These are phyloP conservation scores for Tylopilus sp. DNA, from an alignment of 1,284 basidiomycete genomes.

Conservation along the genomic window DNA sequence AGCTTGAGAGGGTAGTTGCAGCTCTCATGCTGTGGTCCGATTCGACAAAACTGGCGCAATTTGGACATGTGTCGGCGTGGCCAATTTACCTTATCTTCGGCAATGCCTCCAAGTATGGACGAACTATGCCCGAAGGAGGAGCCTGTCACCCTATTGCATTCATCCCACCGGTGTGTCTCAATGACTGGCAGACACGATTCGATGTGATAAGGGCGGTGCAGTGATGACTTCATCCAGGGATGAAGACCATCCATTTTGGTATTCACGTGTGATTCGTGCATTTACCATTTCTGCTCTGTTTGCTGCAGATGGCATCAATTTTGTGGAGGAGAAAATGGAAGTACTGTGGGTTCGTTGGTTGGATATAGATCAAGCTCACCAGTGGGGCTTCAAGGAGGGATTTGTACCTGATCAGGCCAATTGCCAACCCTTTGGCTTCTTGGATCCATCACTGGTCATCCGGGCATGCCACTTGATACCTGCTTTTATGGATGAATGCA, in stretches of 20 bases:
- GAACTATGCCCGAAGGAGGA: no score
- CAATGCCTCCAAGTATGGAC: no score
- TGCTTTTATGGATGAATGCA: neutral
- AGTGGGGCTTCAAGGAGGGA: slow-evolving; percentile 5
- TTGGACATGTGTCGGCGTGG: neutral
- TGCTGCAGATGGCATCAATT: neutral
- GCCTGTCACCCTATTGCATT: no score
- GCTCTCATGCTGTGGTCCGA: neutral
- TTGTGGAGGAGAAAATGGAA: no score
- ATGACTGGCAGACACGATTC: slow-evolving; percentile 20
- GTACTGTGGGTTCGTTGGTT: slow-evolving; percentile 35
- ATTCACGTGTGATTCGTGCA: slow-evolving; percentile 9
- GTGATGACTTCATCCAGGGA: slow-evolving; percentile 18
- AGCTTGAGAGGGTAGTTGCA: no score
- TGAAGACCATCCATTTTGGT: slow-evolving; percentile 21
- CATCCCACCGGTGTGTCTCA: no score
- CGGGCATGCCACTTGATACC: slow-evolving; percentile 8
- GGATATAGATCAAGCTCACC: slow-evolving; percentile 1
- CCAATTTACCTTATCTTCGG: neutral
- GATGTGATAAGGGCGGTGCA: slow-evolving; percentile 4
- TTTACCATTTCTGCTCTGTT: slow-evolving; percentile 4
- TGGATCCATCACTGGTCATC: slow-evolving; percentile 9
- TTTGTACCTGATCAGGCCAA: slow-evolving; percentile 3
- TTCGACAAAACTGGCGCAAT: neutral
- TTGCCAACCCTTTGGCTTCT: slow-evolving; percentile 7